phyloP scores from a whole-genome alignment of 805 yeast species.

The Sporopachydermia lactativora region DNA sequence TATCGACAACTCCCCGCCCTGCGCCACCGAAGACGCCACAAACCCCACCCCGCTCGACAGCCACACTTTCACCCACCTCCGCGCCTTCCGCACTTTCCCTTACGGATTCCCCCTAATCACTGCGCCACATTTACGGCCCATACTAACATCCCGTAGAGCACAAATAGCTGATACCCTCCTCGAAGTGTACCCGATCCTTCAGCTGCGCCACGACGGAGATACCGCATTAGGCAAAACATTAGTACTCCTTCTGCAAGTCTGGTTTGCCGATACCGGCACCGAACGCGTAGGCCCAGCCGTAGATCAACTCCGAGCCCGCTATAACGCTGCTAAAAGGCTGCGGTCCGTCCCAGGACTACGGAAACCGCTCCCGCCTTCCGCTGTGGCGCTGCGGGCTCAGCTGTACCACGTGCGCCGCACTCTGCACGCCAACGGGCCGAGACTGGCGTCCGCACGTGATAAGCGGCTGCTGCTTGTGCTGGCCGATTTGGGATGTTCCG shows the following conservation, averaged over 20 bases:
- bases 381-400: slow-evolving; percentile 62
- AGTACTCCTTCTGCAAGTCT: slow-evolving; percentile 51
- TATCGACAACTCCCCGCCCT: not conserved
- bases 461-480: slow-evolving; percentile 49
- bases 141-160: too few species aligned
- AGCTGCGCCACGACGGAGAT: slow-evolving; percentile 48
- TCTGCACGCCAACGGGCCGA: slow-evolving; percentile 53
- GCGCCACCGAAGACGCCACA: not conserved
- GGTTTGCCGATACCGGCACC: slow-evolving; percentile 71
- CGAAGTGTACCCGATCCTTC: not conserved
- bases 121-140: too few species aligned
- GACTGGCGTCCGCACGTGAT: slow-evolving; percentile 58
- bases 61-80: too few species aligned
- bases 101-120: slow-evolving; percentile 1
- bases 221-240: slow-evolving; percentile 46
- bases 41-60: too few species aligned
- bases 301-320: slow-evolving; percentile 38
- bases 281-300: slow-evolving; percentile 48
- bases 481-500: slow-evolving; percentile 47
- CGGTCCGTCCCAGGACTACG: slow-evolving; percentile 50
- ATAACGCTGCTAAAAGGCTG: slow-evolving; percentile 38
- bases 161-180: too few species aligned
- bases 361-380: slow-evolving; percentile 64
- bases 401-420: slow-evolving; percentile 65
- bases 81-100: not conserved